Conservation (phyloP, 768 basidiomycete genomes). For the Tricholoma sp. region DNA sequence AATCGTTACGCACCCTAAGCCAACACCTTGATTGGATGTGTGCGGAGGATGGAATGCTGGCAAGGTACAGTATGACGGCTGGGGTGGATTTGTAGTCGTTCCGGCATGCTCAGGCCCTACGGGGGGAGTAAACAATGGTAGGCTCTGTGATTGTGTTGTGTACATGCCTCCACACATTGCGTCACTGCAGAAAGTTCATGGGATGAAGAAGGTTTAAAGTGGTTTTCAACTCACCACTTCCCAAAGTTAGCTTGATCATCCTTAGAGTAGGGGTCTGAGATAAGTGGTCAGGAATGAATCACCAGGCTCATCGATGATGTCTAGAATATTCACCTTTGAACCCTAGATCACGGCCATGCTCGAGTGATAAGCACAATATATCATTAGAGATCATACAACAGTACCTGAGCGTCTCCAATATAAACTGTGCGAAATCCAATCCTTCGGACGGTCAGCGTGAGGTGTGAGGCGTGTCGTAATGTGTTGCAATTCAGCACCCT, state of each 20-base stretch:
- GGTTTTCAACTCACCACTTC: slow-evolving; percentile 38
- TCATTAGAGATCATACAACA: not conserved
- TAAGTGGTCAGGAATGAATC: not conserved
- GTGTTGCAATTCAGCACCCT: slow-evolving; percentile 42
- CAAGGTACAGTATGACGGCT: slow-evolving; percentile 50
- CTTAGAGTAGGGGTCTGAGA: slow-evolving; percentile 52
- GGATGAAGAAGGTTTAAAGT: slow-evolving; percentile 11
- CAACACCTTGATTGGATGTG: slow-evolving; percentile 3
- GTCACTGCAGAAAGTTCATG: not conserved
- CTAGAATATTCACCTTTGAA: slow-evolving; percentile 39
- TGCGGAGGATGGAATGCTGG: slow-evolving; percentile 46
- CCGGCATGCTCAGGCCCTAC: slow-evolving; percentile 48
- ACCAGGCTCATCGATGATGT: not conserved
- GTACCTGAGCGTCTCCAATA: slow-evolving; percentile 57
- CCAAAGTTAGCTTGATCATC: slow-evolving; percentile 50
- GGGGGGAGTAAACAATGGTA: not conserved
- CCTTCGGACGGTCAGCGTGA: slow-evolving; percentile 43
- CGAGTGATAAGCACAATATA: not conserved
- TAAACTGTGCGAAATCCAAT: slow-evolving; percentile 47
- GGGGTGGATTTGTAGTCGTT: slow-evolving; percentile 30
- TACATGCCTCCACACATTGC: not conserved
- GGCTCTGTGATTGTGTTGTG: not conserved
- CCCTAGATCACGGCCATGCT: slow-evolving; percentile 27
- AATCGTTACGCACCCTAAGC: slow-evolving; percentile 3
- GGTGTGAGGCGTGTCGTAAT: slow-evolving; percentile 38